Evolutionary conservation across 2,329 filamentous ascomycete genomes (phyloP), one percentile per base, ranked within the genome.

Genomic region (Fusarium poae): DNA sequence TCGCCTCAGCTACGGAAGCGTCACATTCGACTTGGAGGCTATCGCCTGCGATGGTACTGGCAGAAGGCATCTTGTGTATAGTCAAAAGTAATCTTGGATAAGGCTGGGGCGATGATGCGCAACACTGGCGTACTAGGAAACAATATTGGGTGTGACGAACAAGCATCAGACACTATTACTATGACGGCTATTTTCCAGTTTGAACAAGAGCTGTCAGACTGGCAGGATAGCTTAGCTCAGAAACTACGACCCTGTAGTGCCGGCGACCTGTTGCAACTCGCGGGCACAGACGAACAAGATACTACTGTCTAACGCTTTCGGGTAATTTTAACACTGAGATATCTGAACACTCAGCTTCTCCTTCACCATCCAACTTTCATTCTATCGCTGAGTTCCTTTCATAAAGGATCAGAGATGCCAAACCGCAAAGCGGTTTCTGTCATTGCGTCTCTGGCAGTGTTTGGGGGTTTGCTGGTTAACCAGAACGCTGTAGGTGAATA

Each of bases 201-300:
- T 35, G 61, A 53, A 21, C 68, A 71, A 9, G 65, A 71, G 6
- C 45, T 71, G 0, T 48, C 54, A 8, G 65, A 68, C 16, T 71
- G 68, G 68, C 62, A 63, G 5, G 30, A 16, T 5, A 23, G 7
- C 10, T n/a, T 61, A 2, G 20, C 57, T 2, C 54, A 23, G 8
- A 9, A n/a, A 27, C 27, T 6, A 11, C 35, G 18, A 10, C 30
- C n/a, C 15, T 61, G 5, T 8, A 25, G 1, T 37, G 35, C 29
- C 0, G 35, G 43, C 0, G 44, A 42, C 3, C 2, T 60, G 18
- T 42, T 4, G 1, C 35, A 59, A 15, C 52, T 1, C 20, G 20
- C 8, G 13, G 11, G 6, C 12, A 18, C 16, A 35, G 37, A 59
- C 6, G 18, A 6, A 2, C 29, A 25, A 3, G 16, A 15, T 13